Base-by-base conservation (phyloP, 768 basidiomycete species). In the Amylocystis lapponica region DNA sequence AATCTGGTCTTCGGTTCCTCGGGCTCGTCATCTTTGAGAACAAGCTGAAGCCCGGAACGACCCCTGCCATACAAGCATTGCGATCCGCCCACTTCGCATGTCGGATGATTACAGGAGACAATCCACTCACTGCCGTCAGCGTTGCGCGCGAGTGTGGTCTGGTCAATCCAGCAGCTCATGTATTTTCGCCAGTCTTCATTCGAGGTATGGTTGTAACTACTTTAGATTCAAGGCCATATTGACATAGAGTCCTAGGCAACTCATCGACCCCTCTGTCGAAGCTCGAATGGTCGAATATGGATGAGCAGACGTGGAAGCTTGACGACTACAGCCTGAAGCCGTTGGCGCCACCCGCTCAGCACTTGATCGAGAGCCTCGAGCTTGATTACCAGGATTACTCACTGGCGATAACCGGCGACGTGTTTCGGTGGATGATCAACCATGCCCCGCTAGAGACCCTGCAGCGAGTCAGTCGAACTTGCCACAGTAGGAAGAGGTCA, bases 21-120 rank as follows among this genome's bases (percentile, higher is more conserved):
- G 96, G 96, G 2, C 69, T 99, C 27, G 83, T 98, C 56, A 94
- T 99, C 47, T 99, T 99, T 56, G 96, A 99, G 64, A 99, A 99
- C 68, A 88, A 95, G 66, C 69, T 99, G 47, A 99, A 99, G 56
- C 79, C 86, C 4, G 92, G 87, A 7, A 97, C 95, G 0, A 71
- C 88, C 0, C 85, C 91, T 25, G 91, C 87, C 6, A 96, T 99
- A 34, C 85, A 91, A 47, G 82, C 83, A 1, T 73, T 99, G 13
- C 82, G 93, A 40, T 72, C 76, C 2, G 96, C 96, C 1, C 92
- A 97, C 66, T 66, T 99, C 27, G 87, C 91, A 16, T 94, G 91
- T 55, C 75, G 94, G 50, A 98, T 99, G 96, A 94, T 96, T 39
- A 99, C 96, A 1, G 96, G 96, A 9, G 96, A 99, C 58, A 99